Base-by-base conservation (phyloP, 768 basidiomycete species). In the Boletus rubescentipes region DNA sequence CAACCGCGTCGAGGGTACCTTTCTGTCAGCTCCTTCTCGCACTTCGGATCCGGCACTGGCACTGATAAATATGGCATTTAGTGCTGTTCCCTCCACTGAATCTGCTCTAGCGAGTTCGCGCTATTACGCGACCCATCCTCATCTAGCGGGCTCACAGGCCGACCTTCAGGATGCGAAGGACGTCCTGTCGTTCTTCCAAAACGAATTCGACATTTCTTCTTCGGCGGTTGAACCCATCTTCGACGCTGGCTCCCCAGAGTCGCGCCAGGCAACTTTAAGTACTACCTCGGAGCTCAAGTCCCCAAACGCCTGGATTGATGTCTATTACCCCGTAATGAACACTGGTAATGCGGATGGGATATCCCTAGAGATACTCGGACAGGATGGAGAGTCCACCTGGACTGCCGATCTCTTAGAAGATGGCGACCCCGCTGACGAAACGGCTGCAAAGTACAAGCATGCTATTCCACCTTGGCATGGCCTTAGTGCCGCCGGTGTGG, bases 281-380 rank as follows among this genome's bases (percentile, higher is more conserved):
- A 73, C 83, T 38, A 80, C 82, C 0, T 67, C 75, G 26, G 73
- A 73, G 5, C 72, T 79, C 36, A 70, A 62, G 30, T 70, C 67
- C 23, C 87, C 88, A 3, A 78, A 73, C 1, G 89, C 86, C 52
- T 93, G 91, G 91, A 84, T 93, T 54, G 90, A 93, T 60, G 79
- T 80, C 35, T 97, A 98, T 70, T 96, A 89, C 70, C 93, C 95
- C 2, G 77, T 93, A 38, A 73, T 96, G 74, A 92, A 96, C 70
- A 87, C 83, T 0, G 69, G 61, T 14, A 67, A 62, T 21, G 84
- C 91, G 2, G 74, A 87, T 8, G 81, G 87, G 49, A 81, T 84
- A 46, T 80, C 79, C 54, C 71, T 95, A 11, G 79, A 86, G 44
- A 83, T 94, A 20, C 70, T 91, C 40, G 80, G 75, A 20, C 76